phyloP scores from a whole-genome alignment of 306 rosid genomes.

The Lathyrus sativus region DNA sequence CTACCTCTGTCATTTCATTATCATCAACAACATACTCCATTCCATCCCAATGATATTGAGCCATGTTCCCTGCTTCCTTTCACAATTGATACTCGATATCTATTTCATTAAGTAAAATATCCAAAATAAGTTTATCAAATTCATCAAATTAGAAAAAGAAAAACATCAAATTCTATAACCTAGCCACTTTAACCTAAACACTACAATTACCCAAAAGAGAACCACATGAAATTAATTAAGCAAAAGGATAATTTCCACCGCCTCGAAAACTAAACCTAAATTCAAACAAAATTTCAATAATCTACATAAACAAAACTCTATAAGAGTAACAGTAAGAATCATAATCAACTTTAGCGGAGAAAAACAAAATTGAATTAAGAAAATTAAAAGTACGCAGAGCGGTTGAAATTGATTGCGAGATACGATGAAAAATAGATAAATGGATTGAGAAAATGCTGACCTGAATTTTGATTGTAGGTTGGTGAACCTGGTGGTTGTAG shows the following conservation, averaged over 20 bases:
- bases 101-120: conserved; percentile 16
- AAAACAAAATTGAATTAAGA: background rate
- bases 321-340: background rate
- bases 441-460: background rate
- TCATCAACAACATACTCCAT: conserved; percentile 47
- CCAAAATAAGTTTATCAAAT: background rate
- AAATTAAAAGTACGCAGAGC: background rate
- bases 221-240: background rate
- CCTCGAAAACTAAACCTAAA: conserved; percentile 11
- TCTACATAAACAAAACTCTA: background rate
- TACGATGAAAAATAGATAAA: background rate
- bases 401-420: background rate
- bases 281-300: background rate
- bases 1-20: conserved; percentile 54
- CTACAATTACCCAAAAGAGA: background rate
- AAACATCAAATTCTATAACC: conserved; percentile 13
- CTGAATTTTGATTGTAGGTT: background rate
- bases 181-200: conserved; percentile 4
- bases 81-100: background rate
- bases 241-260: background rate
- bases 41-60: conserved; percentile 44
- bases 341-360: background rate
- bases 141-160: background rate
- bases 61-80: conserved; percentile 34
- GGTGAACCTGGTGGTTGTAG: background rate